Evolutionary conservation across 2,329 filamentous ascomycete genomes (phyloP).

Genomic region (Tolypocladium paradoxum): DNA sequence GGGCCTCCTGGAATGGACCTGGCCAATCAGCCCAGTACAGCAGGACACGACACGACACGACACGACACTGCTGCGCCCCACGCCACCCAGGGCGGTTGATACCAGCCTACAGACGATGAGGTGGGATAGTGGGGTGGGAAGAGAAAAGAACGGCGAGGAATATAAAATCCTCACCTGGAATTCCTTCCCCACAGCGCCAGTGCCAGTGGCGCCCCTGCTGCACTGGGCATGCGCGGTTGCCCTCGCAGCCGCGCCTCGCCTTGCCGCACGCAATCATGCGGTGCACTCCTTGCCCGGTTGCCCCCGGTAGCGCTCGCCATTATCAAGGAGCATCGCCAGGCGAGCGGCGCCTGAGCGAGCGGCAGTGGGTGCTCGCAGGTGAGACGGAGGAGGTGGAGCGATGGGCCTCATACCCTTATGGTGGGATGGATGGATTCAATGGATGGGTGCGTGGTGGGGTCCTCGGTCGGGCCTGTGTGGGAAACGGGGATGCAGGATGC

Average conservation of each 20-base stretch:
- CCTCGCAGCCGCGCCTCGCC: not conserved
- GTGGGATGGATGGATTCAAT: not conserved
- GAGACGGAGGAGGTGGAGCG: not conserved
- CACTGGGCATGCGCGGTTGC: not conserved
- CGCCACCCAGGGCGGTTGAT: not conserved
- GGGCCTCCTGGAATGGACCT: constrained; percentile 5
- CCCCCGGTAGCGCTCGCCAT: not conserved
- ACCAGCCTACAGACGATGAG: not conserved
- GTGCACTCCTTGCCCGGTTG: not conserved
- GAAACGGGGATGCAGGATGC: not conserved
- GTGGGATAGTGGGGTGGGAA: not conserved
- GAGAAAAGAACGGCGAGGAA: not conserved
- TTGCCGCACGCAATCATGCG: not conserved
- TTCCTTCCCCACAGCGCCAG: not conserved
- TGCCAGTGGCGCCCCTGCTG: not conserved
- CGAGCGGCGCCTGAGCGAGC: too few species aligned
- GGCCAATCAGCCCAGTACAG: constrained; percentile 20
- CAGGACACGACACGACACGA: constrained; percentile 14
- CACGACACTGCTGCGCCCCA: constrained; percentile 17
- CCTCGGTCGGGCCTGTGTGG: too few species aligned
- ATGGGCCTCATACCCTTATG: not conserved
- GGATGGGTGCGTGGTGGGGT: not conserved
- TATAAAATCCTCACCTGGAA: not conserved
- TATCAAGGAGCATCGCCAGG: not conserved
- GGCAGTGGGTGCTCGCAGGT: not conserved